Conservation (phyloP, 1,284 basidiomycete species). For the Cryptococcus sp. region DNA sequence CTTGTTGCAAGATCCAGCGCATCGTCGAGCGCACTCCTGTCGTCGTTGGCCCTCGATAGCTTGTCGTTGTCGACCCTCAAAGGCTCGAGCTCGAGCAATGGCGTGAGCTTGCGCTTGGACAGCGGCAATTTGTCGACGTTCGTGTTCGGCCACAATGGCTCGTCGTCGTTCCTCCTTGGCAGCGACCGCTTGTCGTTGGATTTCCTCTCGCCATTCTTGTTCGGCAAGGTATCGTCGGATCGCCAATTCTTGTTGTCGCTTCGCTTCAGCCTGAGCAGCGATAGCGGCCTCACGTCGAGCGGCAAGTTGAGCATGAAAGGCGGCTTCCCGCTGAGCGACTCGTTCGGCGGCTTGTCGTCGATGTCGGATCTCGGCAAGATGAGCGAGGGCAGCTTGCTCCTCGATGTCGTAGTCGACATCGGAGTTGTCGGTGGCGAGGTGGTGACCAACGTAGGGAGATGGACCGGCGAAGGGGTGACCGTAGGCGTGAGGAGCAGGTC, state of each 20-base stretch:
- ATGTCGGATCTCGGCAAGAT: conserved; percentile 36
- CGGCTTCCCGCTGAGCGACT: conserved; percentile 19
- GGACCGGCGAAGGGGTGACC: not conserved
- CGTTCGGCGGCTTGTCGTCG: conserved; percentile 31
- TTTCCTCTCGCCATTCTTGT: conserved; percentile 8
- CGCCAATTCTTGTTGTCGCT: conserved; percentile 11
- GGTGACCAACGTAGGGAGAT: not conserved
- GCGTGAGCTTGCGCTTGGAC: conserved; percentile 1
- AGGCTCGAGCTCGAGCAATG: not conserved
- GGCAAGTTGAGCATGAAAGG: conserved; percentile 5
- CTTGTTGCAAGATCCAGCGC: too few species aligned
- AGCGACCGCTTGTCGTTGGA: not conserved
- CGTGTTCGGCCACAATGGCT: not conserved
- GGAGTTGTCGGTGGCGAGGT: not conserved
- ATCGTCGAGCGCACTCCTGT: too few species aligned
- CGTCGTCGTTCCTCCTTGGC: not conserved
- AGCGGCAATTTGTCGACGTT: not conserved
- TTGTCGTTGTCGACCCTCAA: not conserved
- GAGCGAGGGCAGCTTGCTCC: conserved; percentile 37
- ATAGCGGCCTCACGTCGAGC: conserved; percentile 10
- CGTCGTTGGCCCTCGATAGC: not conserved
- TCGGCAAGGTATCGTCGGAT: conserved; percentile 1
- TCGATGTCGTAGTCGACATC: conserved; percentile 17
- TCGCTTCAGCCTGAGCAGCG: conserved; percentile 4
- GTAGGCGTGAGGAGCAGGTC: not conserved